Evolutionary conservation across 371 early-diverging fungal genomes (phyloP).

Genomic region (Mortierella sp.): DNA sequence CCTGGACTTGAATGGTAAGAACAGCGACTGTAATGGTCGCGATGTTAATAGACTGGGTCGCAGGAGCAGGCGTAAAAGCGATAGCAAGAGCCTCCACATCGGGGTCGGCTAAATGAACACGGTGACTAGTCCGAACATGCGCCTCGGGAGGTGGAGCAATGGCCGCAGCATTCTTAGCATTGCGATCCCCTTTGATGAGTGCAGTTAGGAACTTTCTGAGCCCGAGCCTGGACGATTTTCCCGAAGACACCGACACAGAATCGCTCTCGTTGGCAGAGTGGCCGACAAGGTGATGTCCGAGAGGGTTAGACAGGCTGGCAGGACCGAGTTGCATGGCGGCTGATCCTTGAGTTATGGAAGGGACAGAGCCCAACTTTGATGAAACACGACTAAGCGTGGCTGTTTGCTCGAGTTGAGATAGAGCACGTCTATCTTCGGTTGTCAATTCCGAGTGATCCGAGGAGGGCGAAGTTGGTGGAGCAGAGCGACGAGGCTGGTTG

Average conservation of each 20-base stretch:
- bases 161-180: not conserved
- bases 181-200: not conserved
- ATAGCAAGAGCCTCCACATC: no score
- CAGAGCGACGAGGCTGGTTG: no score
- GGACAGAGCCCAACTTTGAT: not conserved
- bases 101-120: no score
- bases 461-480: not conserved
- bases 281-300: no score
- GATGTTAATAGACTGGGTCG: no score
- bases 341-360: not conserved
- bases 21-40: no score
- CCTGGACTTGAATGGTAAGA: no score
- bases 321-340: not conserved
- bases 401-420: not conserved
- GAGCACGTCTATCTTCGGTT: not conserved
- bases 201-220: not conserved
- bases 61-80: no score
- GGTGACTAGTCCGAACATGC: no score
- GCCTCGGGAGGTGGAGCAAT: not conserved
- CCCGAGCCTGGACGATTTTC: not conserved
- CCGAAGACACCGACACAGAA: not conserved
- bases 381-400: not conserved
- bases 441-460: not conserved
- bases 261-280: not conserved
- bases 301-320: not conserved